Evolutionary conservation across 495 filamentous ascomycete genomes (phyloP), one percentile per base, ranked within the genome.

Genomic region (Chaetomium tenue): DNA sequence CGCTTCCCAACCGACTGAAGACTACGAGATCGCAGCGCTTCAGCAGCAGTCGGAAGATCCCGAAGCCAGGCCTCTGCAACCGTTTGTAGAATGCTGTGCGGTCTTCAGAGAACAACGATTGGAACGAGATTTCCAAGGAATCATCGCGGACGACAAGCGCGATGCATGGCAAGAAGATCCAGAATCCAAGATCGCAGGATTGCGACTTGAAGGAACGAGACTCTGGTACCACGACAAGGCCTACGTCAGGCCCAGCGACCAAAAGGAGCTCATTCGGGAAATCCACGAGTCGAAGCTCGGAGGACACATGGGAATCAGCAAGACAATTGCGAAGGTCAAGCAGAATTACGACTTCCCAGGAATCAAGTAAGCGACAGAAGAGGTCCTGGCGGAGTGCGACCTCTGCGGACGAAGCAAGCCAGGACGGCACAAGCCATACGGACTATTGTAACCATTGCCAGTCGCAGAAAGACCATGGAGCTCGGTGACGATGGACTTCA

Each of bases 231-330:
- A 13, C n/a, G 47, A 25, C 9, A 50, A 25, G 20, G n/a, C n/a
- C n/a, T 25, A 50, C 11, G 11, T 50, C 3, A 22, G 18, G 11
- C 20, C 20, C n/a, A 25, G 7, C 20, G 20, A 23, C n/a, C 20
- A 50, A 20, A 50, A 50, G 7, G 44, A 20, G 16, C 47, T 51
- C 22, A 61, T 51, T 11, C 33, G 11, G 11, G 11, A 6, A 37
- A 37, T 37, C 33, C 33, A 37, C 33, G 33, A 37, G 18, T 61
- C 46, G 15, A 61, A 30, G 3, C 46, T 61, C 5, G 25, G 48
- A 42, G 59, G 59, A 39, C 28, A 61, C n/a, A 61, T 61, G 20
- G 59, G 59, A 39, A 53, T 61, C 48, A 7, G 30, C 0, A 61
- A 53, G 25, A 61, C 47, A 5, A 13, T 37, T 37, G 33, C 33